These are phyloP conservation scores for Hemisphaericaspora xylanilytica DNA, from an alignment of 1,139 yeast species.

Conservation along the genomic window DNA sequence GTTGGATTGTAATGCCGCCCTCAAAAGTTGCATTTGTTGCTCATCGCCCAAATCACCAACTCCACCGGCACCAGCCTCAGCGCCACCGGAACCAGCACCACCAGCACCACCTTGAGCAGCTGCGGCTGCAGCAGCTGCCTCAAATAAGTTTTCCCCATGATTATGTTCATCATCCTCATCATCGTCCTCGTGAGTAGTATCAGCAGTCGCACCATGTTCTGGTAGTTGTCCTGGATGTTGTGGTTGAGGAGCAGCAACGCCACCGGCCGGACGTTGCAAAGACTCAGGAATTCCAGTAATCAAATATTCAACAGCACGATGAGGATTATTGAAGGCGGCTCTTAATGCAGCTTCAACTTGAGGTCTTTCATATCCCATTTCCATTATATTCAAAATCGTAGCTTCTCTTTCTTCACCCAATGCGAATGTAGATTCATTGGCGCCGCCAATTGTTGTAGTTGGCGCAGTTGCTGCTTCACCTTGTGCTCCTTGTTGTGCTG, in stretches of 20 bases:
- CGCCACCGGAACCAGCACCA: conserved; percentile 29
- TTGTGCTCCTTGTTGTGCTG: conserved; percentile 16
- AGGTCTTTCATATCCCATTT: conserved; percentile 90
- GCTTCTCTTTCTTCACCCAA: conserved; percentile 66
- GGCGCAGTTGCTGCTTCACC: conserved; percentile 10
- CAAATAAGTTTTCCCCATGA: conserved; percentile 56
- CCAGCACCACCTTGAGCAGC: conserved; percentile 28
- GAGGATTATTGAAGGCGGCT: conserved; percentile 97
- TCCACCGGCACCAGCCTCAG: conserved; percentile 21
- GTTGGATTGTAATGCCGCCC: conserved; percentile 78
- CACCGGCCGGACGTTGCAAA: conserved; percentile 32
- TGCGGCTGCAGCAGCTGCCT: conserved; percentile 69
- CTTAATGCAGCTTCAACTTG: conserved; percentile 89
- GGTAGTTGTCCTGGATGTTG: too few species aligned
- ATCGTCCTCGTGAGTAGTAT: conserved; percentile 16
- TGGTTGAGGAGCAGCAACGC: too few species aligned
- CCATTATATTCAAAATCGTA: conserved; percentile 79
- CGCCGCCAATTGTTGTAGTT: conserved; percentile 12
- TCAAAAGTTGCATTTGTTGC: conserved; percentile 60
- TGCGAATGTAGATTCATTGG: conserved; percentile 44
- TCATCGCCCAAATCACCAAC: conserved; percentile 38
- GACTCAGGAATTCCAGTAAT: conserved; percentile 86
- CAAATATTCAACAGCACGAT: conserved; percentile 94
- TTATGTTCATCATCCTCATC: conserved; percentile 26
- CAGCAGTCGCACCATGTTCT: too few species aligned